These are phyloP conservation scores for Avena eriantha DNA, from an alignment of 176 grass and related monocot species.

Conservation along the genomic window DNA sequence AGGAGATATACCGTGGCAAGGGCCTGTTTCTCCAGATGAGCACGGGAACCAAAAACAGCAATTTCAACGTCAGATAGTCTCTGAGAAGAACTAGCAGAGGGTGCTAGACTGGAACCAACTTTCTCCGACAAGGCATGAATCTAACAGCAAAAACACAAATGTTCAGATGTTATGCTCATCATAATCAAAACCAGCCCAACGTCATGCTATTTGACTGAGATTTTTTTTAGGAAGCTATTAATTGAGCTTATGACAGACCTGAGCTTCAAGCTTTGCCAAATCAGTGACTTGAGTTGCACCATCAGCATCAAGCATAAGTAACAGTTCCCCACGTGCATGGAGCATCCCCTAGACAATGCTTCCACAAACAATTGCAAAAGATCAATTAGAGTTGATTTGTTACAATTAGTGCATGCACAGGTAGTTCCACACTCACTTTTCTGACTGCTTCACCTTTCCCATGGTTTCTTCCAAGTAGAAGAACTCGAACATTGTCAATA, in stretches of 20 bases:
- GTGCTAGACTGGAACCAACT: slow-evolving; percentile 29
- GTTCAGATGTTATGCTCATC: not conserved
- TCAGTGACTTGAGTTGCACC: slow-evolving; percentile 91
- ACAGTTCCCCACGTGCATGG: slow-evolving; percentile 86
- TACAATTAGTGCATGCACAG: not conserved
- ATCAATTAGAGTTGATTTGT: slow-evolving; percentile 44
- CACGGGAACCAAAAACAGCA: slow-evolving; percentile 89
- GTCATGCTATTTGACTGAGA: slow-evolving; percentile 6
- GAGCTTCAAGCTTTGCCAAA: slow-evolving; percentile 91
- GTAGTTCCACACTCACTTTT: slow-evolving; percentile 71
- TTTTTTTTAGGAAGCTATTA: not conserved
- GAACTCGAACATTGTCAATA: slow-evolving; percentile 93
- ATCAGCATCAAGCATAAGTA: slow-evolving; percentile 99
- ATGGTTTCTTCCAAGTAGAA: slow-evolving; percentile 91
- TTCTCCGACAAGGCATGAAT: slow-evolving; percentile 62
- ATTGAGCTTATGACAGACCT: slow-evolving; percentile 60
- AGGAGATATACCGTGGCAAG: slow-evolving; percentile 79
- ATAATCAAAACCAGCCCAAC: not conserved
- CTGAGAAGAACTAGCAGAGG: slow-evolving; percentile 48
- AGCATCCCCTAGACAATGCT: slow-evolving; percentile 88
- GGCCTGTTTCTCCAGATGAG: slow-evolving; percentile 96
- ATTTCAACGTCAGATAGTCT: slow-evolving; percentile 72
- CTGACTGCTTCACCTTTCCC: slow-evolving; percentile 99
- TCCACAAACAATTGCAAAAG: slow-evolving; percentile 58
- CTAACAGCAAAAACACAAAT: slow-evolving; percentile 42